Conservation (phyloP, 148 eudicot species). For the Rhododendron griersonianum region DNA sequence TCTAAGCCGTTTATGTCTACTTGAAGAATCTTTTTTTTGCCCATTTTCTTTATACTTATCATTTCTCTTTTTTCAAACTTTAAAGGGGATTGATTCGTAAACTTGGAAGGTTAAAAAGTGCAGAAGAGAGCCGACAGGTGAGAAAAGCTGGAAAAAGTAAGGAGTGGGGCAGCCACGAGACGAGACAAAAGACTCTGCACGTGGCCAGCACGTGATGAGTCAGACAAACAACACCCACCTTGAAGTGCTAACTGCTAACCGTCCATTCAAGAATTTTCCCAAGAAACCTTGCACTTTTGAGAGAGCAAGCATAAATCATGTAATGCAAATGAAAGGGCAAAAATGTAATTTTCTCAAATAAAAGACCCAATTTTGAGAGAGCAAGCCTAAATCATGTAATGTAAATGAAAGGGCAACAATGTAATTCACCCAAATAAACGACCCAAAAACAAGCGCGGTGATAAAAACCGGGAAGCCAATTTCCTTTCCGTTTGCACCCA, state of each 20-base stretch:
- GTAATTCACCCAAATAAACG: background rate
- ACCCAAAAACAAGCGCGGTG: background rate
- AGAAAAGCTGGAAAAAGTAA: background rate
- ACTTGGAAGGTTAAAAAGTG: background rate
- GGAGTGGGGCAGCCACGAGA: background rate
- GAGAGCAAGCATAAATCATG: background rate
- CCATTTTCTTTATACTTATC: too few species aligned
- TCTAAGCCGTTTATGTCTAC: too few species aligned
- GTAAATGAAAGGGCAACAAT: background rate
- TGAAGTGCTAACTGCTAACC: background rate
- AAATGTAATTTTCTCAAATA: background rate
- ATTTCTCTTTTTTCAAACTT: too few species aligned
- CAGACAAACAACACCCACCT: background rate
- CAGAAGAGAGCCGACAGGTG: background rate
- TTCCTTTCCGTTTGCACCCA: too few species aligned
- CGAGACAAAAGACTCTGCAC: background rate
- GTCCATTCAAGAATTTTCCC: background rate
- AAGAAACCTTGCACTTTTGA: background rate
- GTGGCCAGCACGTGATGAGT: slow-evolving; percentile 1
- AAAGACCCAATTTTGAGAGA: background rate
- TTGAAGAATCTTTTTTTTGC: too few species aligned
- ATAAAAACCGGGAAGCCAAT: too few species aligned
- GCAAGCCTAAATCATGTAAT: background rate
- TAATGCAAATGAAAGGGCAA: background rate
- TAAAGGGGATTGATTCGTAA: background rate